Evolutionary conservation across 1,139 yeast species (phyloP).

Genomic region (Protomyces arabidopsidicola): DNA sequence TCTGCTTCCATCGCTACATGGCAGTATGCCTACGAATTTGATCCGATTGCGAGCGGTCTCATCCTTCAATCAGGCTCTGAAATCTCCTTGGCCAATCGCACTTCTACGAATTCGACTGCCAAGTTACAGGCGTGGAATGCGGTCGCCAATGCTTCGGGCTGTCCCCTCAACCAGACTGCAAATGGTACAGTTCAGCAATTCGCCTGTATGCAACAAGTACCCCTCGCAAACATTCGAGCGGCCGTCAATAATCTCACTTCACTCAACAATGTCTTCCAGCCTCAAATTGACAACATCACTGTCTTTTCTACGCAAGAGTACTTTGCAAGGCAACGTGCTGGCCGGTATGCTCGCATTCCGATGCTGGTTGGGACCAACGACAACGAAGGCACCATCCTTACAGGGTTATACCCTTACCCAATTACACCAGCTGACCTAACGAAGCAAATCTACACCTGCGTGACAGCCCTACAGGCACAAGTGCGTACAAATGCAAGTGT

Average conservation of each 20-base stretch:
- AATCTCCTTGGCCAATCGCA: constrained; percentile 8
- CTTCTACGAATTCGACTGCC: constrained; percentile 6
- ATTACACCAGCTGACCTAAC: constrained; percentile 5
- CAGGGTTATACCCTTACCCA: not conserved
- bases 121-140: constrained; percentile 14
- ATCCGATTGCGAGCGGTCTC: constrained; percentile 16
- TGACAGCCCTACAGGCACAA: constrained; percentile 11
- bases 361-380: constrained; percentile 15
- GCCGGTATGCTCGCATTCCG: constrained; percentile 15
- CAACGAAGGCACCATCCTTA: constrained; percentile 15
- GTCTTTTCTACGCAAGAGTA: constrained; percentile 14
- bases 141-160: constrained; percentile 11
- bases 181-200: not conserved
- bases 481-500: constrained; percentile 3
- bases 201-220: constrained; percentile 11
- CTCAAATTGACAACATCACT: constrained; percentile 3
- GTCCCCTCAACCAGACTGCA: constrained; percentile 7
- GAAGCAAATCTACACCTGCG: constrained; percentile 14
- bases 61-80: constrained; percentile 26
- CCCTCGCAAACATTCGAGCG: constrained; percentile 1
- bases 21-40: constrained; percentile 12
- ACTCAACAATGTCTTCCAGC: constrained; percentile 5
- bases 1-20: constrained; percentile 34
- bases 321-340: not conserved
- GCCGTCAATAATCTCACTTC: constrained; percentile 8